phyloP scores from a whole-genome alignment of 1,284 basidiomycete species.

The Paramarasmius palmivorus region DNA sequence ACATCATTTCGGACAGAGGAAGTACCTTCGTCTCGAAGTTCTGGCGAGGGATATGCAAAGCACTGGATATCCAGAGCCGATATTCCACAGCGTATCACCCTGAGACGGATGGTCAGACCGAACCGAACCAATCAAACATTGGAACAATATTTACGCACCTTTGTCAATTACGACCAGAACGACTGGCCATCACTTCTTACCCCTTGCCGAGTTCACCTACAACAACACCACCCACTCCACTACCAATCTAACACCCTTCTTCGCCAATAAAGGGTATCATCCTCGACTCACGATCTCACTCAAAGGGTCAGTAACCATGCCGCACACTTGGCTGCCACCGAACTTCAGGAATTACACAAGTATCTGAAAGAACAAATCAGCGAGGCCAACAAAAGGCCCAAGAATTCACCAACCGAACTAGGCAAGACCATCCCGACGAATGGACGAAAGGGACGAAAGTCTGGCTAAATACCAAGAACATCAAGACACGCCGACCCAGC shows the following conservation, averaged over 20 bases:
- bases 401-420: background rate
- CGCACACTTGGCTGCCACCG: background rate
- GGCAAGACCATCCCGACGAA: background rate
- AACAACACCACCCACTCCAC: no score
- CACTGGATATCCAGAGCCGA: background rate
- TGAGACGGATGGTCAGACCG: slow-evolving; percentile 8
- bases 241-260: slow-evolving; percentile 4
- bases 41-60: slow-evolving; percentile 1
- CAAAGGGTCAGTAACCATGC: background rate
- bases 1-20: slow-evolving; percentile 4
- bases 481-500: background rate
- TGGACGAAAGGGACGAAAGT: background rate
- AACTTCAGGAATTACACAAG: background rate
- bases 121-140: slow-evolving; percentile 2
- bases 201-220: slow-evolving; percentile 7
- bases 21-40: slow-evolving; percentile 11
- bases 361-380: background rate
- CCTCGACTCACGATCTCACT: slow-evolving; percentile 2
- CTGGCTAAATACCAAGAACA: no score
- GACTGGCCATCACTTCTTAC: slow-evolving; percentile 6
- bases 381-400: background rate
- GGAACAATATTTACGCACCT: slow-evolving; percentile 9
- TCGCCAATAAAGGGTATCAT: slow-evolving; percentile 9
- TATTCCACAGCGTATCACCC: slow-evolving; percentile 9
- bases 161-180: slow-evolving; percentile 8